A percentile compares a stretch with the other conserved stretches of the same genome.
Evolutionary conservation across 2,329 filamentous ascomycete species (phyloP).

Genomic region (Colletotrichum spinosum): DNA sequence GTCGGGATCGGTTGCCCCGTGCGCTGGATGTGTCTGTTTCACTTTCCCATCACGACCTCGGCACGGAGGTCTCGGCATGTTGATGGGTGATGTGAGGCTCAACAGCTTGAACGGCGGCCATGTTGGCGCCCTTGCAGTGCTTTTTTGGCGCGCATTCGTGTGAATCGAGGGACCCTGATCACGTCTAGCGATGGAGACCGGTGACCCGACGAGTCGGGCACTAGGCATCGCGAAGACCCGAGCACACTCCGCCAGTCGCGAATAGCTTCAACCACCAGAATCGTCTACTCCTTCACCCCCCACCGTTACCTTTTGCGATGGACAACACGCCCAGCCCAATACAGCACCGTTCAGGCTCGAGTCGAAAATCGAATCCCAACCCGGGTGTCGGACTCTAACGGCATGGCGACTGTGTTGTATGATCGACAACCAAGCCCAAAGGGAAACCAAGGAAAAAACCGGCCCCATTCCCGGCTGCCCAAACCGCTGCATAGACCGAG

Average conservation of each 20-base stretch:
- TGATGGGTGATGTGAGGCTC: constrained; percentile 1
- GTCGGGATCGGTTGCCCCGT: background rate
- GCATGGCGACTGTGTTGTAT: too few species aligned
- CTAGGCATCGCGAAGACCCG: too few species aligned
- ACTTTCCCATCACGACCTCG: background rate
- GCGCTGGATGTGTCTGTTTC: background rate
- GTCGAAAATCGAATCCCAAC: constrained; percentile 13
- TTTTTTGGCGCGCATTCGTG: too few species aligned
- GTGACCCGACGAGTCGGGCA: too few species aligned
- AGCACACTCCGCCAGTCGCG: background rate
- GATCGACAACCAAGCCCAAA: too few species aligned
- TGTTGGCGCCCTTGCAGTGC: too few species aligned
- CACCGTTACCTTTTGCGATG: background rate
- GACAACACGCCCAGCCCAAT: background rate
- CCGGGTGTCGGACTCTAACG: constrained; percentile 1
- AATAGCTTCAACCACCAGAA: constrained; percentile 11
- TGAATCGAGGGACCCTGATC: too few species aligned
- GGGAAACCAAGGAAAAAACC: too few species aligned
- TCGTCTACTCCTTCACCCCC: background rate
- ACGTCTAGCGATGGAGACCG: too few species aligned
- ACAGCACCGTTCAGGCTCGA: constrained; percentile 11
- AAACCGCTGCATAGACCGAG: too few species aligned
- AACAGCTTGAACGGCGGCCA: background rate
- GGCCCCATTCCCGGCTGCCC: too few species aligned
- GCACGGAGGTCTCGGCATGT: constrained; percentile 7